Percentiles rank a stretch among this genome's conserved stretches.
These are phyloP conservation scores for Vitis hybrid DNA, from an alignment of 177 flowering plant genomes.

Conservation along the genomic window DNA sequence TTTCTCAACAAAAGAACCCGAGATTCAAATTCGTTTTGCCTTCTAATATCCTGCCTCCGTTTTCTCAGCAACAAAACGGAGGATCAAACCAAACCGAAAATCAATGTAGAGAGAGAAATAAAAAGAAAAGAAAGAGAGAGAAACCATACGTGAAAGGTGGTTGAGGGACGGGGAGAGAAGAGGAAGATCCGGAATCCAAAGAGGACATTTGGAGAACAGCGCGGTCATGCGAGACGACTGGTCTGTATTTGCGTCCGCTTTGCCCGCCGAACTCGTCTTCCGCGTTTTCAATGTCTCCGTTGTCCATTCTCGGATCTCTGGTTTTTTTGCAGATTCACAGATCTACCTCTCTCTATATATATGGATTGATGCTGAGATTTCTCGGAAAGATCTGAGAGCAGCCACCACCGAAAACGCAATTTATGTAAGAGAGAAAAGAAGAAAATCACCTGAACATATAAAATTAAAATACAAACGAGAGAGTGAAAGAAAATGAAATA, in stretches of 20 bases:
- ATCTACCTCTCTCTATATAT: too few relatives aligned
- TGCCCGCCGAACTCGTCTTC: conserved; percentile 41
- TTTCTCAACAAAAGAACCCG: too few relatives aligned
- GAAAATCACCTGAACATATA: too few relatives aligned
- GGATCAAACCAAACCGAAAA: neutral
- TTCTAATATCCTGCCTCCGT: too few relatives aligned
- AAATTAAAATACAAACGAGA: too few relatives aligned
- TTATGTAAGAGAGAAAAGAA: too few relatives aligned
- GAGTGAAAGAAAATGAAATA: too few relatives aligned
- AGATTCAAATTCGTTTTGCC: too few relatives aligned
- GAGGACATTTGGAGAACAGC: conserved; percentile 82
- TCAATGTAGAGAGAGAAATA: neutral
- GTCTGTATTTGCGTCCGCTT: conserved; percentile 56
- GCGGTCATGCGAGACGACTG: conserved; percentile 72
- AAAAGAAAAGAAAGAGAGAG: neutral
- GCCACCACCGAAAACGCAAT: too few relatives aligned
- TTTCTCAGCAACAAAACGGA: too few relatives aligned
- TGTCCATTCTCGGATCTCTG: conserved; percentile 20
- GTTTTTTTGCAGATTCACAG: neutral
- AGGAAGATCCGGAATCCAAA: conserved; percentile 50
- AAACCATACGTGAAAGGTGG: conserved; percentile 13
- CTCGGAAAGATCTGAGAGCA: too few relatives aligned
- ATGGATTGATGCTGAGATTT: too few relatives aligned
- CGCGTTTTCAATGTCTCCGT: conserved; percentile 49
- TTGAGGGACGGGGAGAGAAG: conserved; percentile 12